A percentile compares a stretch with the other conserved stretches of the same genome.
Conservation (phyloP, 768 basidiomycete species). For the Lentinula raphanica region DNA sequence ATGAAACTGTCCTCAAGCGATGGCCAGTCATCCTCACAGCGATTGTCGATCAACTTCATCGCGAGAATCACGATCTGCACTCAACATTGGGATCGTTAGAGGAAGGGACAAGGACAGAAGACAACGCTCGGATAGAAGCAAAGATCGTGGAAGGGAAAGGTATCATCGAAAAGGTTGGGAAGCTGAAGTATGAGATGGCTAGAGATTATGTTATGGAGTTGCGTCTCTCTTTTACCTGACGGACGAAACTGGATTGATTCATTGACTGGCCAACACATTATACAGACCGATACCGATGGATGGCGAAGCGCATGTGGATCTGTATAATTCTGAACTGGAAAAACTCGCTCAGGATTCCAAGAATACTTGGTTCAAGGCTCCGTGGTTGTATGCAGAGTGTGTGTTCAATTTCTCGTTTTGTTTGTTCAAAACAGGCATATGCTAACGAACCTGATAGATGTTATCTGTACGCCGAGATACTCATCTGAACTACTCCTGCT, state of each 20-base stretch:
- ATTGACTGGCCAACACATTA: background rate
- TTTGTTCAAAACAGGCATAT: background rate
- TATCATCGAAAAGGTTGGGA: slow-evolving; percentile 69
- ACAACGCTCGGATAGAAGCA: slow-evolving; percentile 19
- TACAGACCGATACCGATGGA: slow-evolving; percentile 68
- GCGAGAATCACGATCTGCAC: slow-evolving; percentile 57
- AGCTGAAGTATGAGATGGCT: slow-evolving; percentile 86
- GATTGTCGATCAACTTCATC: slow-evolving; percentile 72
- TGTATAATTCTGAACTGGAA: slow-evolving; percentile 75
- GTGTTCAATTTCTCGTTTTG: slow-evolving; percentile 28
- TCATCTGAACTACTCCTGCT: background rate
- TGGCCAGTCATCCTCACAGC: slow-evolving; percentile 84
- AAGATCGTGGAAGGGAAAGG: slow-evolving; percentile 70
- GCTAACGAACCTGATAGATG: slow-evolving; percentile 40
- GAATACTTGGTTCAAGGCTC: slow-evolving; percentile 85
- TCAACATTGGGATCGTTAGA: slow-evolving; percentile 17
- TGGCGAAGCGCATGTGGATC: slow-evolving; percentile 58
- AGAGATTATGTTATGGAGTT: slow-evolving; percentile 68
- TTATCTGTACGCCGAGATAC: slow-evolving; percentile 60
- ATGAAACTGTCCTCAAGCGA: slow-evolving; percentile 70
- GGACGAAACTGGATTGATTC: background rate
- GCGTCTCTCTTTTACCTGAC: slow-evolving; percentile 15
- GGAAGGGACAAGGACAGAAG: too few species aligned
- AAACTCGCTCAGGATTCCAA: slow-evolving; percentile 38
- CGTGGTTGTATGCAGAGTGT: slow-evolving; percentile 96